These are phyloP conservation scores for Stemphylium beticola DNA, from an alignment of 2,329 filamentous ascomycete genomes.

Conservation along the genomic window DNA sequence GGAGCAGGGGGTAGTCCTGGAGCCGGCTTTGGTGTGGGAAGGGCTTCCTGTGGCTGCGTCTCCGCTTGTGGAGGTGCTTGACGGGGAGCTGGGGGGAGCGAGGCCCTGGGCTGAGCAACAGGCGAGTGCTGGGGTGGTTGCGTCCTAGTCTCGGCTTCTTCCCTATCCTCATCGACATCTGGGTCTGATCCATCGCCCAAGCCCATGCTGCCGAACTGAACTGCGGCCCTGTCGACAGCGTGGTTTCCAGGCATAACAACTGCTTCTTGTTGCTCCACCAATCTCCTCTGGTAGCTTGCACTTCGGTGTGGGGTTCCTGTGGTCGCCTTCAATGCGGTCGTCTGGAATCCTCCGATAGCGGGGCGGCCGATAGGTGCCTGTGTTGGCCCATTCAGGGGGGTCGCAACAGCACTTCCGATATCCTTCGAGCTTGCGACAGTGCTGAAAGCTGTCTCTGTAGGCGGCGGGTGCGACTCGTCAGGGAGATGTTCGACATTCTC, in stretches of 20 bases:
- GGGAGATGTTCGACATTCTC: slow-evolving; percentile 90
- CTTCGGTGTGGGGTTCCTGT: slow-evolving; percentile 65
- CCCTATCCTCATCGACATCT: slow-evolving; percentile 91
- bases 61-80: slow-evolving; percentile 52
- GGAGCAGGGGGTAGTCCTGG: slow-evolving; percentile 67
- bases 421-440: slow-evolving; percentile 88
- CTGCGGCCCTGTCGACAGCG: slow-evolving; percentile 87
- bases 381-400: slow-evolving; percentile 61
- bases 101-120: slow-evolving; percentile 80
- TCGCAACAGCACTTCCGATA: slow-evolving; percentile 62
- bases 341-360: slow-evolving; percentile 74
- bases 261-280: slow-evolving; percentile 94
- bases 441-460: slow-evolving; percentile 85
- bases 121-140: slow-evolving; percentile 95
- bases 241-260: slow-evolving; percentile 98
- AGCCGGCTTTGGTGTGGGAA: slow-evolving; percentile 63
- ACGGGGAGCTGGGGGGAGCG: slow-evolving; percentile 75
- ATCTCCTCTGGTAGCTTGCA: slow-evolving; percentile 81
- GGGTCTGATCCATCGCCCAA: slow-evolving; percentile 72
- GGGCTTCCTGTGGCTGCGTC: slow-evolving; percentile 45
- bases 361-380: slow-evolving; percentile 67
- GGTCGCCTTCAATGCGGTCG: slow-evolving; percentile 82
- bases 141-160: slow-evolving; percentile 92
- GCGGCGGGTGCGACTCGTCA: slow-evolving; percentile 77
- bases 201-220: slow-evolving; percentile 96